Conservation (phyloP, 345 rosid genomes). For the Salix dunnii region DNA sequence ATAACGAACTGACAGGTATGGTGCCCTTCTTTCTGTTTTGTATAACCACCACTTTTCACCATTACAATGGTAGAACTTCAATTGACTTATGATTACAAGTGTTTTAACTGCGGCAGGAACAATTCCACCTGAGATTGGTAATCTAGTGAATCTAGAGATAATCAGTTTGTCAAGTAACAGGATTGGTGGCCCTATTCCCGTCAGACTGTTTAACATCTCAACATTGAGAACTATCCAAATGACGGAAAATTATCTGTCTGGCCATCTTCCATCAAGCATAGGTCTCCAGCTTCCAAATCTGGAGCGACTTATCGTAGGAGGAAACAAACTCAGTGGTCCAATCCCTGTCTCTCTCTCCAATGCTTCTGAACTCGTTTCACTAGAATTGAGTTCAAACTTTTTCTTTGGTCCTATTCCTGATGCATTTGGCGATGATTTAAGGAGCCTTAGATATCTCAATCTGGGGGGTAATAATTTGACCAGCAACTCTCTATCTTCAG, state of each 20-base stretch:
- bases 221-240: not conserved
- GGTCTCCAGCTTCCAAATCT: conserved; percentile 23
- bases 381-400: conserved; percentile 4
- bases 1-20: conserved; percentile 8
- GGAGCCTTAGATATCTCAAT: conserved; percentile 1
- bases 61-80: no score
- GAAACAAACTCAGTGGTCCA: conserved; percentile 10
- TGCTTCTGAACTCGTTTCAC: conserved; percentile 1
- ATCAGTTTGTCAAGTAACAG: not conserved
- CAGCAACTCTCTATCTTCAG: not conserved
- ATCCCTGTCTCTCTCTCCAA: conserved; percentile 21
- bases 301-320: not conserved
- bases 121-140: conserved; percentile 11
- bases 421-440: conserved; percentile 11
- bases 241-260: conserved; percentile 4
- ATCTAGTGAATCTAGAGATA: not conserved
- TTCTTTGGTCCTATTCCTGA: conserved; percentile 22
- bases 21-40: no score
- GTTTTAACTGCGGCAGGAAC: not conserved
- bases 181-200: conserved; percentile 10
- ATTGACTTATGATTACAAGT: no score
- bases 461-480: conserved; percentile 9
- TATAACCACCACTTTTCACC: no score
- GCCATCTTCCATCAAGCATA: conserved; percentile 22
- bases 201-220: conserved; percentile 13